Percentiles rank a stretch among this genome's conserved stretches.
These are phyloP conservation scores for Fraxinus albicans DNA, from an alignment of 305 asterid species.

Conservation along the genomic window DNA sequence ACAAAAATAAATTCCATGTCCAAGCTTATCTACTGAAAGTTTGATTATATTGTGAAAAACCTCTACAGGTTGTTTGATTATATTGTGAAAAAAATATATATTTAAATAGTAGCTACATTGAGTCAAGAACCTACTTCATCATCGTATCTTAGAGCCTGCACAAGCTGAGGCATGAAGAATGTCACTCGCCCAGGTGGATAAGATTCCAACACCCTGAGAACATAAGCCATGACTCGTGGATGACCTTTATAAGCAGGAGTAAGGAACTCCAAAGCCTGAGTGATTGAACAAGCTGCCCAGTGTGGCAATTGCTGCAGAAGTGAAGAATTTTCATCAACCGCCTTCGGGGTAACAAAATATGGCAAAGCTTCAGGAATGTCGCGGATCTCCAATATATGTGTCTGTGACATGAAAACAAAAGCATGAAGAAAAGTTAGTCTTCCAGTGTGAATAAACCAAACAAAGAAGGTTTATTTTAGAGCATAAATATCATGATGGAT, in stretches of 20 bases:
- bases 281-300: conserved; percentile 98
- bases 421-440: conserved; percentile 18
- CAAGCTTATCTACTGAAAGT: conserved; percentile 8
- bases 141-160: conserved; percentile 95
- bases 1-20: conserved; percentile 14
- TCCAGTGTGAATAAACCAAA: conserved; percentile 1
- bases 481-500: neutral
- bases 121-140: conserved; percentile 70
- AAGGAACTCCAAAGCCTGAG: conserved; percentile 95
- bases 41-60: conserved; percentile 6
- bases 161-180: conserved; percentile 99
- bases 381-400: conserved; percentile 81
- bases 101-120: conserved; percentile 18
- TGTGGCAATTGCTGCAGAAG: conserved; percentile 97
- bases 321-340: conserved; percentile 88
- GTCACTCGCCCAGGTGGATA: conserved; percentile 96
- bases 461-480: neutral
- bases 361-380: conserved; percentile 93
- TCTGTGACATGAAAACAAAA: conserved; percentile 45
- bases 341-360: conserved; percentile 91
- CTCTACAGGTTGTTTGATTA: conserved; percentile 4
- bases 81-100: neutral
- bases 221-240: conserved; percentile 99
- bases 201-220: conserved; percentile 96
- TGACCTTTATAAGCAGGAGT: conserved; percentile 96